phyloP scores from a whole-genome alignment of 116 monocot species.

The Zostera marina region DNA sequence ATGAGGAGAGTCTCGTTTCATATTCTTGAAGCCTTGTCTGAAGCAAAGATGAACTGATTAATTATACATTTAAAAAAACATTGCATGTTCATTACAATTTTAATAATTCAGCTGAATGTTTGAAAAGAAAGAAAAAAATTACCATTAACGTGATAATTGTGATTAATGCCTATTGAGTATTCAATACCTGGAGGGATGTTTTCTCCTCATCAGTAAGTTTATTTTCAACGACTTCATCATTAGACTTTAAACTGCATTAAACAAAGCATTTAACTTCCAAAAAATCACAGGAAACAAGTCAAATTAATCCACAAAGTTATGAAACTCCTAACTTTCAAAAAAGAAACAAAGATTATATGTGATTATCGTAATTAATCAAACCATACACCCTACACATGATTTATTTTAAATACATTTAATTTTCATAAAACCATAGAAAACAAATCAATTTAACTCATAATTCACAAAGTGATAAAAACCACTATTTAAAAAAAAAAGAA shows the following conservation, averaged over 20 bases:
- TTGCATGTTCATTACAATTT: not conserved
- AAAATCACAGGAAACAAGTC: not conserved
- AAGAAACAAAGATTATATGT: not conserved
- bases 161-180: not conserved
- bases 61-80: not conserved
- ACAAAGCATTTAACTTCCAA: not conserved
- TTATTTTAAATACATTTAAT: too few species aligned
- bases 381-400: too few species aligned
- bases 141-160: constrained; percentile 1
- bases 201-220: constrained; percentile 50
- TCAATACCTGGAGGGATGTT: constrained; percentile 38
- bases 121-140: not conserved
- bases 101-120: not conserved
- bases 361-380: too few species aligned
- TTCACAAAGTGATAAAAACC: too few species aligned
- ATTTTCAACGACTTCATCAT: constrained; percentile 22
- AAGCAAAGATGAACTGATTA: constrained; percentile 3
- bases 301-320: not conserved
- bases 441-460: too few species aligned
- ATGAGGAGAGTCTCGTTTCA: constrained; percentile 37
- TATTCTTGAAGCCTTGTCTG: constrained; percentile 47
- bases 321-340: not conserved
- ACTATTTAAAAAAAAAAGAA: too few species aligned
- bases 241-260: constrained; percentile 33
- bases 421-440: too few species aligned